Percentiles rank a stretch among this genome's conserved stretches.
phyloP scores from a whole-genome alignment of 371 early-diverging fungal species.

The Mortierella polycephala region DNA sequence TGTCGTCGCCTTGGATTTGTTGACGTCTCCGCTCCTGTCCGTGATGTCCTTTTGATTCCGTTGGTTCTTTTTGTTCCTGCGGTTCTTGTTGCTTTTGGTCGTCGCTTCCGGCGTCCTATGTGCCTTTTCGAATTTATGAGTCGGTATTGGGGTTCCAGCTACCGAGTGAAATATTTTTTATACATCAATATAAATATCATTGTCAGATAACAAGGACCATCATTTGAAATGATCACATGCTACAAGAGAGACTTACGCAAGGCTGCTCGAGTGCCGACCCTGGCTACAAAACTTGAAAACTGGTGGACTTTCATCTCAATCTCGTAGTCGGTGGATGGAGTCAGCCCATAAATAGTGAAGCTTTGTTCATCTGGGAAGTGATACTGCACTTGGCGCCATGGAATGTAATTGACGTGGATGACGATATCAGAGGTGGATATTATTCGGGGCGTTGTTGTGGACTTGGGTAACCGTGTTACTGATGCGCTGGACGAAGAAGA shows the following conservation, averaged over 20 bases:
- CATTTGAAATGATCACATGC: no score
- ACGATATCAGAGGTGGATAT: constrained; percentile 52
- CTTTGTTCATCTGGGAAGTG: constrained; percentile 53
- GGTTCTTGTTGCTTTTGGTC: constrained; percentile 24
- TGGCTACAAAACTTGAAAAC: constrained; percentile 43
- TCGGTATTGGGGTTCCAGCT: constrained; percentile 31
- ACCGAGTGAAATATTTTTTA: not conserved
- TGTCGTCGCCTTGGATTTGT: constrained; percentile 1
- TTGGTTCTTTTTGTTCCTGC: constrained; percentile 43
- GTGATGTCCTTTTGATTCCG: constrained; percentile 24
- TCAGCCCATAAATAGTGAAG: constrained; percentile 47
- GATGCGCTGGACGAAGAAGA: constrained; percentile 25
- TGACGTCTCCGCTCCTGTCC: constrained; percentile 11
- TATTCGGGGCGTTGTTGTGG: constrained; percentile 27
- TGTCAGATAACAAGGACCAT: constrained; percentile 2
- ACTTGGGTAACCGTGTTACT: constrained; percentile 8
- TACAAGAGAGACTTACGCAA: constrained; percentile 27
- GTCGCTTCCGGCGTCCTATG: constrained; percentile 5
- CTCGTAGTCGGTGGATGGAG: constrained; percentile 53
- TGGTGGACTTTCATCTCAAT: constrained; percentile 52
- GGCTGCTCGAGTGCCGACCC: constrained; percentile 51
- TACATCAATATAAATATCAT: no score
- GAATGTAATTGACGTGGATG: constrained; percentile 53
- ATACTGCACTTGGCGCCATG: constrained; percentile 52
- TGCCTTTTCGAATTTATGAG: constrained; percentile 7